Base-by-base conservation (phyloP, 2,329 filamentous ascomycete genomes). In the Pestalotiopsis sp. region DNA sequence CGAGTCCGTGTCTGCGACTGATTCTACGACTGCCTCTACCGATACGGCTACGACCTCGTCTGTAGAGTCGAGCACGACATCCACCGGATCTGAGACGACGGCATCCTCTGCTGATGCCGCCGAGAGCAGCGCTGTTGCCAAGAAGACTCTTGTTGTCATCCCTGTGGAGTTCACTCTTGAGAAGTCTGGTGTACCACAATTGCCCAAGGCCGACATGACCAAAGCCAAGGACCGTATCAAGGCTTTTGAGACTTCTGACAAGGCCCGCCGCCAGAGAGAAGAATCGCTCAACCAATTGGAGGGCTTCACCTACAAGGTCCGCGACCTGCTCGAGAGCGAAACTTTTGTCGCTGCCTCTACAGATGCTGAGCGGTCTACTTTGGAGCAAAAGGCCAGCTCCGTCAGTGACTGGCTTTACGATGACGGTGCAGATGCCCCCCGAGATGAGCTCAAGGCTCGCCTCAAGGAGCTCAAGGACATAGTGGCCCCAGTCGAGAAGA, bases 281-380 rank as follows among this genome's bases (percentile, higher is more conserved):
- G 95, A 98, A 78, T 89, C 93, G 1, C 84, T 98, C 67, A 99
- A 98, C 81, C 91, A 92, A 71, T 88, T 99, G n/a, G 96, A 99
- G 80, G 91, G 88, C 13, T 98, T 92, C 79, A 97, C 95, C 14
- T 99, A 99, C 84, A 91, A 90, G 75, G 88, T 92, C 35, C 91
- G 94, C 30, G 94, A 98, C 78, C 85, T 97, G 58, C 84, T 98
- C 1, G 91, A 93, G 56, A 91, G 91, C 69, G 89, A 93, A 61
- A 84, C 85, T 1, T 98, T 98, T 77, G 83, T 92, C 65, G 85
- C 85, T 13, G 88, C 86, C 3, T 92, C 94, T 39, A 95, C 91
- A 10, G 82, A 88, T 3, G 85, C 87, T 22, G 88, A 94, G 75
- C 88, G 93, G 60, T 78, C 85, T 6, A 80, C 82, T n/a, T 85